Conservation (phyloP, 441 rosid species). For the Pelargonium australe region DNA sequence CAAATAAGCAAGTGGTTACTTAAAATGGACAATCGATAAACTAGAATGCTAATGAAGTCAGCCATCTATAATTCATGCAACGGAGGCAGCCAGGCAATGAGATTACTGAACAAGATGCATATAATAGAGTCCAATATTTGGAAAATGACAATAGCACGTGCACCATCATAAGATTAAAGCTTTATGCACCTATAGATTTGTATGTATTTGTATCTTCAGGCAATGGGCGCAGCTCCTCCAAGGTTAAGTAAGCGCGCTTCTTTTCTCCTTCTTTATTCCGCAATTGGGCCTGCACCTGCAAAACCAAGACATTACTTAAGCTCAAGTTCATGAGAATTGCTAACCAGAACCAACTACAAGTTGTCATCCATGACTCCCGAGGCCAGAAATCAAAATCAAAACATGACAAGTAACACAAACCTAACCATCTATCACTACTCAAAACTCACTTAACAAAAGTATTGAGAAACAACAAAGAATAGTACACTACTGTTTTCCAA, state of each 20-base stretch:
- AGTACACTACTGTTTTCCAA: background rate
- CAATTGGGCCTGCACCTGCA: conserved; percentile 80
- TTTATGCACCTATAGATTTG: conserved; percentile 58
- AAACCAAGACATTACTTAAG: conserved; percentile 16
- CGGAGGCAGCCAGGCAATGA: background rate
- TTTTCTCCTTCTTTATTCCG: conserved; percentile 79
- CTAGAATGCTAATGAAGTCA: background rate
- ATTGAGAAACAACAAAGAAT: background rate
- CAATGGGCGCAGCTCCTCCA: conserved; percentile 73
- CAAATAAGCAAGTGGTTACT: conserved; percentile 4
- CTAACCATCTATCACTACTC: background rate
- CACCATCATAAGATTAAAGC: background rate
- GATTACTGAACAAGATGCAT: background rate
- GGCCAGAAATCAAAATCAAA: background rate
- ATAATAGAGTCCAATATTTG: background rate
- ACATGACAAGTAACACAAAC: background rate
- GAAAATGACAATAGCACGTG: background rate
- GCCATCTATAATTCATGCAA: background rate
- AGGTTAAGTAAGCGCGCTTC: conserved; percentile 80
- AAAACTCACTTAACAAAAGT: background rate
- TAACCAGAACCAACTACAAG: background rate
- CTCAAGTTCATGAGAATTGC: background rate
- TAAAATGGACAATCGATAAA: background rate
- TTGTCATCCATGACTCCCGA: background rate
- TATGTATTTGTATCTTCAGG: conserved; percentile 77